A percentile compares a stretch with the other conserved stretches of the same genome.
phyloP scores from a whole-genome alignment of 106 monocot genomes.

The Phalaenopsis equestris region DNA sequence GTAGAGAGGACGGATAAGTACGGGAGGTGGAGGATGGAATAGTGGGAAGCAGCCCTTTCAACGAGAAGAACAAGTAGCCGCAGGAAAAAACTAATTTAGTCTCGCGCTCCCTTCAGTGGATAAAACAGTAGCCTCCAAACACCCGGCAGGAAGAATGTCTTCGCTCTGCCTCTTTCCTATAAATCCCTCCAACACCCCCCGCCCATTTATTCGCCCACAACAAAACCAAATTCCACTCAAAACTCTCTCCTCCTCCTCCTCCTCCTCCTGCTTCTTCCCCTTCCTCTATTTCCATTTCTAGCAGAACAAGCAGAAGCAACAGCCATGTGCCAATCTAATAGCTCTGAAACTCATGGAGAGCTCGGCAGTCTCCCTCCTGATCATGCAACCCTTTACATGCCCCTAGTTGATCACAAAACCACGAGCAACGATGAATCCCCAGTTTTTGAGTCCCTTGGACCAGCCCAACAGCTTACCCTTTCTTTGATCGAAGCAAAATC shows the following conservation, averaged over 20 bases:
- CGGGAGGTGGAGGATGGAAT: background rate
- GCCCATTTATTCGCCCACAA: too few species aligned
- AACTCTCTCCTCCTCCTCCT: background rate
- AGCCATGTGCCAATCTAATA: background rate
- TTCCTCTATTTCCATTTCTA: background rate
- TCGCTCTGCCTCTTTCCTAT: background rate
- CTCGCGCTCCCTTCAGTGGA: background rate
- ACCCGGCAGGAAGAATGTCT: background rate
- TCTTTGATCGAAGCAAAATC: slow-evolving; percentile 24
- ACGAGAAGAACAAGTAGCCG: background rate
- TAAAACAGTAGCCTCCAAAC: background rate
- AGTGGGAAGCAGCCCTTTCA: background rate
- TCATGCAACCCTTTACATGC: background rate
- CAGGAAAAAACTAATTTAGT: background rate
- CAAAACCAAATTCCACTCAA: background rate
- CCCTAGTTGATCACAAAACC: background rate
- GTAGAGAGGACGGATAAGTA: too few species aligned
- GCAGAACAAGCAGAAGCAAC: background rate
- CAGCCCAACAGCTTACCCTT: background rate
- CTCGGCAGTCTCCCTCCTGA: too few species aligned
- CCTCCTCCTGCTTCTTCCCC: background rate
- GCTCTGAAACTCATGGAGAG: background rate
- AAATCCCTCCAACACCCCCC: background rate
- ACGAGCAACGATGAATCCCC: slow-evolving; percentile 4
- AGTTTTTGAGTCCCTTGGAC: background rate